A percentile compares a stretch with the other conserved stretches of the same genome.
Evolutionary conservation across 2,329 filamentous ascomycete species (phyloP).

Genomic region (Lachnellula suecica): DNA sequence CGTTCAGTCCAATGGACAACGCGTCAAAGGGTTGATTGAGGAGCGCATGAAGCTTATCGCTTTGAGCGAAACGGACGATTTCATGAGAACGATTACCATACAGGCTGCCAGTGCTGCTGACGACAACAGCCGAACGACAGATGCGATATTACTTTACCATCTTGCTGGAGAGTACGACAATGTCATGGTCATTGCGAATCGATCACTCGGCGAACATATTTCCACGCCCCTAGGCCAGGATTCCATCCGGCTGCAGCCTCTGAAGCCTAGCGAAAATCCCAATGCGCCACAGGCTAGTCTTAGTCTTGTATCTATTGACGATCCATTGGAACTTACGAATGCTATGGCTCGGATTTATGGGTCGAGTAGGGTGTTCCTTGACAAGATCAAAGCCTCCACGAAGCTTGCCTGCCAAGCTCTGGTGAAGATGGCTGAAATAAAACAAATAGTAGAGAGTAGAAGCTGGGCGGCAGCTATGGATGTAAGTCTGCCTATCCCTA

Average conservation of each 20-base stretch:
- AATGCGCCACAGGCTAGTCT: conserved; percentile 36
- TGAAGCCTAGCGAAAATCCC: conserved; percentile 38
- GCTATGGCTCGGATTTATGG: conserved; percentile 65
- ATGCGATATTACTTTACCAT: conserved; percentile 93
- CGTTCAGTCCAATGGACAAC: conserved; percentile 79
- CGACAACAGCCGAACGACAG: conserved; percentile 88
- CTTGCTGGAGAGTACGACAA: conserved; percentile 93
- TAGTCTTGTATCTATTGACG: conserved; percentile 66
- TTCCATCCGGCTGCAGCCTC: conserved; percentile 64
- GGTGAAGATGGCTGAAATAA: conserved; percentile 59
- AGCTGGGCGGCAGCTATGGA: conserved; percentile 63
- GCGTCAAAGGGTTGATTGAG: conserved; percentile 85
- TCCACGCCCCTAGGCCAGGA: conserved; percentile 83
- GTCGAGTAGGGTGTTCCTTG: conserved; percentile 57
- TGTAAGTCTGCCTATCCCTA: conserved; percentile 46
- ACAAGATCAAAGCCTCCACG: conserved; percentile 57
- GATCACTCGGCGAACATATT: conserved; percentile 85
- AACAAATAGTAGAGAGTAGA: conserved; percentile 55
- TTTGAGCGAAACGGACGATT: conserved; percentile 75
- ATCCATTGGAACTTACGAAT: conserved; percentile 60
- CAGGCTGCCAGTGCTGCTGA: conserved; percentile 92
- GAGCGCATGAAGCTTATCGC: conserved; percentile 80
- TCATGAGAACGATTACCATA: conserved; percentile 87
- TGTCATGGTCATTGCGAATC: conserved; percentile 87
- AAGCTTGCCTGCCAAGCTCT: conserved; percentile 59